Evolutionary conservation across 306 rosid species (phyloP).

Genomic region (Trifolium pratense): DNA sequence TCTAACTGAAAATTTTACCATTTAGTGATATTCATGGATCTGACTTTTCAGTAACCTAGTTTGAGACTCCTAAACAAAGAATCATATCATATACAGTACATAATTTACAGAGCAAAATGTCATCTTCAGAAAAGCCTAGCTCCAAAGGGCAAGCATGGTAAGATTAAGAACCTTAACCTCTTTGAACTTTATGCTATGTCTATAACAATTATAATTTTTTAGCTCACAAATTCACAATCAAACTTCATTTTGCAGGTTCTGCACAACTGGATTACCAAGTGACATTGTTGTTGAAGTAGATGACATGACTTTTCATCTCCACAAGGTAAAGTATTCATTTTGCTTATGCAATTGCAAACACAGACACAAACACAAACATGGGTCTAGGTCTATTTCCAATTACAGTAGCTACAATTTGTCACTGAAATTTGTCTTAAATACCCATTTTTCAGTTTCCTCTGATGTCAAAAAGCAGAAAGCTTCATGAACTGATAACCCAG

Average conservation of each 20-base stretch:
- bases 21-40: slow-evolving; percentile 45
- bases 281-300: slow-evolving; percentile 89
- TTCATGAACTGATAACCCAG: slow-evolving; percentile 68
- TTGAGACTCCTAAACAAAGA: not conserved
- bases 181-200: not conserved
- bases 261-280: slow-evolving; percentile 94
- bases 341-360: not conserved
- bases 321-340: slow-evolving; percentile 63
- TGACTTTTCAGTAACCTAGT: slow-evolving; percentile 34
- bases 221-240: not conserved
- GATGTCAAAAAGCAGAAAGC: slow-evolving; percentile 83
- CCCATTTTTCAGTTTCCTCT: slow-evolving; percentile 78
- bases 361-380: not conserved
- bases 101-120: slow-evolving; percentile 54
- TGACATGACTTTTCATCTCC: slow-evolving; percentile 93
- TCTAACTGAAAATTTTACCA: slow-evolving; percentile 12
- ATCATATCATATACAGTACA: not conserved
- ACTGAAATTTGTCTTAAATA: slow-evolving; percentile 19
- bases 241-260: slow-evolving; percentile 62
- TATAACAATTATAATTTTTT: not conserved
- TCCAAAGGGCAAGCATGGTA: slow-evolving; percentile 97
- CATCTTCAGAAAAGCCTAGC: slow-evolving; percentile 61
- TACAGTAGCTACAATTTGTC: slow-evolving; percentile 11
- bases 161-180: slow-evolving; percentile 28
- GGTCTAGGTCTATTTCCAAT: slow-evolving; percentile 36